Evolutionary conservation across 768 basidiomycete genomes (phyloP), one percentile per base, ranked within the genome.

Genomic region (Sistotremastrum suecicum): DNA sequence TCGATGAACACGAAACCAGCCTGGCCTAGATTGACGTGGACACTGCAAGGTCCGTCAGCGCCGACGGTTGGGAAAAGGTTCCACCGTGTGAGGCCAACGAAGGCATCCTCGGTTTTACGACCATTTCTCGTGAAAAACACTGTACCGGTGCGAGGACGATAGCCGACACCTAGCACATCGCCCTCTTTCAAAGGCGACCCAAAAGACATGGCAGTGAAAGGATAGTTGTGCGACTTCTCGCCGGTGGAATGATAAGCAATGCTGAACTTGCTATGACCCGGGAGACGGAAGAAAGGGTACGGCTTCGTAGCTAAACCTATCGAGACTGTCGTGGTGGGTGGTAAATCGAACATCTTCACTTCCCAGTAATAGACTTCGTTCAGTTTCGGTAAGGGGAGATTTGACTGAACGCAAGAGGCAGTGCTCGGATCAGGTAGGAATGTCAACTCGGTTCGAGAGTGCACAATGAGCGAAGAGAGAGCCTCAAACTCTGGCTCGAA

Each of bases 361-460:
- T 99, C 95, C 87, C 88, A 99, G 60, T 99, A 99, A 60, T 99
- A 99, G 8, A 97, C 91, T 61, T 98, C 95, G 65, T 99, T 99
- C 42, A 98, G 71, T 59, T 97, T 97, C 8, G 95, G 95, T 3
- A 99, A 68, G 2, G 95, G 95, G 7, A 99, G 71, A 60, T 98
- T 99, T 42, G 90, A 94, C 66, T 97, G 89, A 7, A 99, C 95
- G 49, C 77, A 88, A 8, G 94, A 92, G 2, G 88, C 83, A 12
- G 90, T 89, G 32, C 87, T 83, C 28, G 95, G 92, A 58, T 92
- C 84, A n/a, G 87, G 82, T 49, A 99, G 82, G 66, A 99, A 99
- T 5, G 92, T 95, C 54, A 99, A 84, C 65, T 99, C 95, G 0
- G 95, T 99, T 42, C 95, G 80, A 20, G 87, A 80, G 55, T 95